Percentiles rank a stretch among this genome's conserved stretches.
phyloP scores from a whole-genome alignment of 441 rosid species.

The Hura crepitans region DNA sequence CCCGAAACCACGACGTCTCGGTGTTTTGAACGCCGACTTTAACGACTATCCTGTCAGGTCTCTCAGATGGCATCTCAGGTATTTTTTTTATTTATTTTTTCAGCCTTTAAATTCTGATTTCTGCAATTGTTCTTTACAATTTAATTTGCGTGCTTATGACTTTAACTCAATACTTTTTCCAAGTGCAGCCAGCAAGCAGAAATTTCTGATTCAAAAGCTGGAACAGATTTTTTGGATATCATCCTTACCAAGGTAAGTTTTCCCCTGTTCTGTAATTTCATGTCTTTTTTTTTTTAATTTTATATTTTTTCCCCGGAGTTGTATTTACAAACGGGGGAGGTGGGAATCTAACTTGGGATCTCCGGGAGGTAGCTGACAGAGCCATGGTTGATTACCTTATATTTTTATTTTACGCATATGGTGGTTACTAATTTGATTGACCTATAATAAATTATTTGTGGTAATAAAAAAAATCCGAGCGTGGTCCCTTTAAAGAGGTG shows the following conservation, averaged over 20 bases:
- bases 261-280: too few species aligned
- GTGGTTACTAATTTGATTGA: neutral
- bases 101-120: neutral
- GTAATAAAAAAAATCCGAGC: neutral
- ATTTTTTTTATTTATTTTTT: neutral
- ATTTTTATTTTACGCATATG: neutral
- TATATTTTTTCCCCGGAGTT: too few species aligned
- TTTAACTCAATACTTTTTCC: neutral
- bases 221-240: constrained; percentile 62
- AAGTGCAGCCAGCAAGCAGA: constrained; percentile 63
- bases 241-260: constrained; percentile 59
- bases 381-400: too few species aligned
- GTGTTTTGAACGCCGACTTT: constrained; percentile 32
- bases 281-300: neutral
- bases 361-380: too few species aligned
- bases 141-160: neutral
- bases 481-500: neutral
- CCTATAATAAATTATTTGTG: constrained; percentile 1
- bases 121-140: neutral
- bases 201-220: constrained; percentile 49
- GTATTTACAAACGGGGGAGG: too few species aligned
- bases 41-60: constrained; percentile 52
- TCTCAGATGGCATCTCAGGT: constrained; percentile 68
- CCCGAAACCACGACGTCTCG: constrained; percentile 77
- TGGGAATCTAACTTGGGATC: too few species aligned